These are phyloP conservation scores for Paramarasmius palmivorus DNA, from an alignment of 1,284 basidiomycete species.

Conservation along the genomic window DNA sequence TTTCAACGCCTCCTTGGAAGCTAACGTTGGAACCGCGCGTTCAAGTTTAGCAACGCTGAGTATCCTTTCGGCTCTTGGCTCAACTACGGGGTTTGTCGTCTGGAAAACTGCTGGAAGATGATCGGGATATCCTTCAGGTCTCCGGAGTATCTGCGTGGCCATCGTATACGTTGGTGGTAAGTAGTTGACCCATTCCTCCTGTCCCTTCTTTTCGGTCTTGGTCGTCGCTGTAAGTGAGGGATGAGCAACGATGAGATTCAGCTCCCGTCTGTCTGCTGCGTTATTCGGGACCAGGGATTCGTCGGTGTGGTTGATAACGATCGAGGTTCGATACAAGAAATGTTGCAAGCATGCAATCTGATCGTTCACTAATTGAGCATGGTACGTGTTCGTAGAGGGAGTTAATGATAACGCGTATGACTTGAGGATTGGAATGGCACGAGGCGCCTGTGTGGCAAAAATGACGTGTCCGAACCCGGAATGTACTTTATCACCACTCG, in stretches of 20 bases:
- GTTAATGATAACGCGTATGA: conserved; percentile 40
- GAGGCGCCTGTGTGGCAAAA: conserved; percentile 71
- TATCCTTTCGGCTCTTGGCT: conserved; percentile 46
- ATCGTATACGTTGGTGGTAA: conserved; percentile 56
- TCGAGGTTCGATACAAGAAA: conserved; percentile 51
- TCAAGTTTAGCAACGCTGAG: conserved; percentile 62
- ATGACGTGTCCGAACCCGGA: conserved; percentile 64
- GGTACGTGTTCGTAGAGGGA: conserved; percentile 23
- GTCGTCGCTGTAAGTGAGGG: not conserved
- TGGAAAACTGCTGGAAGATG: conserved; percentile 52
- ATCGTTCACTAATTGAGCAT: conserved; percentile 26
- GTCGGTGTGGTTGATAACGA: conserved; percentile 75
- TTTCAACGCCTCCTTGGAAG: conserved; percentile 50
- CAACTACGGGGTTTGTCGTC: conserved; percentile 72
- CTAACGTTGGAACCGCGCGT: conserved; percentile 55
- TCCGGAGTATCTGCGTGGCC: conserved; percentile 58
- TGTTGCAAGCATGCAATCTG: conserved; percentile 42
- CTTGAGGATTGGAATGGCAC: conserved; percentile 49
- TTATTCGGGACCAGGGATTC: conserved; percentile 51
- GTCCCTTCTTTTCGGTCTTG: not conserved
- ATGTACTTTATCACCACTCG: conserved; percentile 27
- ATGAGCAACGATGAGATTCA: conserved; percentile 53
- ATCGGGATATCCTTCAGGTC: conserved; percentile 31
- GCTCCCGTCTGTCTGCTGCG: conserved; percentile 53
- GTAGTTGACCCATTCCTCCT: conserved; percentile 37